A percentile compares a stretch with the other conserved stretches of the same genome.
phyloP scores from a whole-genome alignment of 2,329 filamentous ascomycete genomes.

The Xylaria sp. region DNA sequence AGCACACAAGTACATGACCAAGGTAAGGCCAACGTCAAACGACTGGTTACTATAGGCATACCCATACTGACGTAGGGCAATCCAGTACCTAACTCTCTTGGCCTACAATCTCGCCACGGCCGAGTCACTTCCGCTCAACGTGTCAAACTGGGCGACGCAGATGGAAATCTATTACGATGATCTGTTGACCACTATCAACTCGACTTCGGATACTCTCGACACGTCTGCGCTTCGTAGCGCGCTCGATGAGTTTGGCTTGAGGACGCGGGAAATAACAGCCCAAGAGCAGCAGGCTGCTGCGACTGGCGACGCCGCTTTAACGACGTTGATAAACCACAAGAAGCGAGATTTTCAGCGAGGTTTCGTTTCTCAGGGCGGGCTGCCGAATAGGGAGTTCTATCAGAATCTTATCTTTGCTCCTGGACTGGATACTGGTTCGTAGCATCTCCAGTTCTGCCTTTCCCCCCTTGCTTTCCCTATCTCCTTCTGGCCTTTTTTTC shows the following conservation, averaged over 20 bases:
- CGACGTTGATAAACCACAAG: conserved; percentile 57
- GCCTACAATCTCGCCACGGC: conserved; percentile 54
- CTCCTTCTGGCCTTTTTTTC: neutral
- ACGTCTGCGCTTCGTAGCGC: conserved; percentile 53
- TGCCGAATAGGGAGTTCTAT: conserved; percentile 59
- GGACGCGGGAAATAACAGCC: conserved; percentile 50
- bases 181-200: conserved; percentile 50
- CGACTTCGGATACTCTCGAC: conserved; percentile 52
- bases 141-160: conserved; percentile 55
- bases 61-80: conserved; percentile 2
- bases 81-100: conserved; percentile 54
- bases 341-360: conserved; percentile 61
- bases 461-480: neutral
- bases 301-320: conserved; percentile 46
- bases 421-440: conserved; percentile 59
- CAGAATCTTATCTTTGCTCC: conserved; percentile 61
- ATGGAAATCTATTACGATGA: conserved; percentile 55
- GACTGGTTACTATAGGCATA: neutral
- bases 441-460: neutral
- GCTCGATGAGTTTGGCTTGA: conserved; percentile 52
- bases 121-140: conserved; percentile 55
- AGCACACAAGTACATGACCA: conserved; percentile 69
- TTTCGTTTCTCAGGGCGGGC: conserved; percentile 60
- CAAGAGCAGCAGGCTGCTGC: conserved; percentile 49
- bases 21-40: conserved; percentile 52